Percentiles rank a stretch among this genome's conserved stretches.
phyloP scores from a whole-genome alignment of 192 early-diverging fungal species.

The Gaertneriomyces semiglobifer region DNA sequence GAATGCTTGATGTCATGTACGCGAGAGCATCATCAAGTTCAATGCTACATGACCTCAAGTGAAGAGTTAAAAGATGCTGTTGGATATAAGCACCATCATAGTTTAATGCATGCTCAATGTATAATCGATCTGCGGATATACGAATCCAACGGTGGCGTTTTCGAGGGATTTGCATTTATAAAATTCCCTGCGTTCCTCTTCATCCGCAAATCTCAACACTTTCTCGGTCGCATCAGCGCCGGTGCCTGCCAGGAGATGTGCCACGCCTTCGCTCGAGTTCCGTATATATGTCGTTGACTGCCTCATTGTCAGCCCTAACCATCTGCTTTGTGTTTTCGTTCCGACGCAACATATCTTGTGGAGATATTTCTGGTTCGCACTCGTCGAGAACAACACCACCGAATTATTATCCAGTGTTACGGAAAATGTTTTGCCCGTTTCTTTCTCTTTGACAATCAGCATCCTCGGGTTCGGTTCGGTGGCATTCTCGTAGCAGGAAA shows the following conservation, averaged over 20 bases:
- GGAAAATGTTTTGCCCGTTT: neutral
- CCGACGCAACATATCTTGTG: neutral
- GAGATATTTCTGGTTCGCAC: neutral
- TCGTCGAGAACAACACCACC: neutral
- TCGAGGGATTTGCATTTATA: neutral
- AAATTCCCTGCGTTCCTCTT: neutral
- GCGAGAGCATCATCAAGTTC: too few relatives aligned
- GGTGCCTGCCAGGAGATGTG: too few relatives aligned
- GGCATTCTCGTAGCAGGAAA: constrained; percentile 5
- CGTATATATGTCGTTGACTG: neutral
- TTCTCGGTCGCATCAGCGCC: too few relatives aligned
- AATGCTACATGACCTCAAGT: too few relatives aligned
- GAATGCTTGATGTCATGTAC: neutral
- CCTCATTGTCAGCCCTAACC: constrained; percentile 3
- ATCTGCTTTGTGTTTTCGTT: neutral
- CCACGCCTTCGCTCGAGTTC: too few relatives aligned
- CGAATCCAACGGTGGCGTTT: neutral
- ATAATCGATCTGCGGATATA: neutral
- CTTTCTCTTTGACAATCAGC: constrained; percentile 9
- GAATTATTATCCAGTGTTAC: neutral
- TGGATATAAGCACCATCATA: too few relatives aligned
- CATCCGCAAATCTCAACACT: too few relatives aligned
- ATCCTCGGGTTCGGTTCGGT: neutral
- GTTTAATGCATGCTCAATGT: constrained; percentile 1
- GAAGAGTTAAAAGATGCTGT: too few relatives aligned